phyloP scores from a whole-genome alignment of 768 basidiomycete genomes.

The Neoboletus magnificus region DNA sequence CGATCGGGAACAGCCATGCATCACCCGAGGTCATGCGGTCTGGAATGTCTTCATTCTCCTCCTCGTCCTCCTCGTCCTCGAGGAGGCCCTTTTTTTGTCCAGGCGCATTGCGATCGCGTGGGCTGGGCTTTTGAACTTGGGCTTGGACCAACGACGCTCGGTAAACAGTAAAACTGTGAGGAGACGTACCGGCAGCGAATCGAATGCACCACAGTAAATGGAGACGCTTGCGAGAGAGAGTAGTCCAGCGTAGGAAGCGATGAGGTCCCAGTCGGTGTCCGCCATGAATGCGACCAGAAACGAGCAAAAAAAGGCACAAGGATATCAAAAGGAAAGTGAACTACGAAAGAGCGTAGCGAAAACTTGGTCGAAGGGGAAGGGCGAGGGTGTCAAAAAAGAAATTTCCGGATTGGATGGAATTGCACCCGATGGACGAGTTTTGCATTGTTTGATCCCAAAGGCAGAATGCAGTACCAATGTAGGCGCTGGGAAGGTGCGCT shows the following conservation, averaged over 20 bases:
- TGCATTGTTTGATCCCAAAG: conserved; percentile 13
- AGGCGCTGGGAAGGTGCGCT: too few relatives aligned
- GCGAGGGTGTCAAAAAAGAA: background rate
- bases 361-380: background rate
- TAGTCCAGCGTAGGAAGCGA: conserved; percentile 69
- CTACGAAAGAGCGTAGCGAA: background rate
- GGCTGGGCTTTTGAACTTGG: conserved; percentile 4
- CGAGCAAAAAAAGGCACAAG: background rate
- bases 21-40: conserved; percentile 64
- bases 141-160: background rate
- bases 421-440: conserved; percentile 14
- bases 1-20: conserved; percentile 75
- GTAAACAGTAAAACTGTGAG: background rate
- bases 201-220: conserved; percentile 68
- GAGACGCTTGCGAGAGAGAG: conserved; percentile 60
- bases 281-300: conserved; percentile 3
- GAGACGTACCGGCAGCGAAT: conserved; percentile 59
- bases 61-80: conserved; percentile 41
- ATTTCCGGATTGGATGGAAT: background rate
- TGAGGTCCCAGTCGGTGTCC: conserved; percentile 50
- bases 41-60: conserved; percentile 52
- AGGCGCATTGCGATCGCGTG: background rate
- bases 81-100: conserved; percentile 13
- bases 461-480: too few relatives aligned
- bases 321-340: background rate